Evolutionary conservation across 768 basidiomycete genomes (phyloP), one percentile per base, ranked within the genome.

Genomic region (Myochromella boudieri): DNA sequence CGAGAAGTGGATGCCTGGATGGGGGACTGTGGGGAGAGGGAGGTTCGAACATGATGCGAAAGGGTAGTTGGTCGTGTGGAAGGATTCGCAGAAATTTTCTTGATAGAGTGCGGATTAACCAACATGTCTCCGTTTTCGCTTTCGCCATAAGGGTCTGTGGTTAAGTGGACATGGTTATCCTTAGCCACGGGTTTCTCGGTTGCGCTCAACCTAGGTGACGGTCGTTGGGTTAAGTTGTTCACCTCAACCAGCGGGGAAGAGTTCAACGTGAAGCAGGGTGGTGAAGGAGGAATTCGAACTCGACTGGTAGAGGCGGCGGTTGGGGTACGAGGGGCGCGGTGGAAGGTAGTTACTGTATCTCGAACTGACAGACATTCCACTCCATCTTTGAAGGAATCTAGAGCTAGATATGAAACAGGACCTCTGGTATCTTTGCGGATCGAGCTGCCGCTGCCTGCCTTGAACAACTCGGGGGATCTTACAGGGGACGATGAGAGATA

Each of bases 401-500:
- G n/a, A n/a, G n/a, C n/a, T n/a, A n/a, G n/a, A n/a, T n/a, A n/a
- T n/a, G n/a, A n/a, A n/a, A n/a, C n/a, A n/a, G n/a, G n/a, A n/a
- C n/a, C n/a, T n/a, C n/a, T n/a, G n/a, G n/a, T n/a, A n/a, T n/a
- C n/a, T n/a, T n/a, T n/a, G n/a, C n/a, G n/a, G n/a, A n/a, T n/a
- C n/a, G n/a, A n/a, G n/a, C n/a, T n/a, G n/a, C 12, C 25, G 14
- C 26, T 10, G 21, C 27, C 25, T 24, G 29, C 32, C 7, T 20
- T 31, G 25, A 48, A 14, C 14, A 42, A 34, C 7, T 48, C 31
- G 1, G 37, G 40, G 12, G 15, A 27, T 3, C 52, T 40, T 26
- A 46, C 46, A 6, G 56, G 54, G 18, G 55, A 55, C 18, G 61
- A 58, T 5, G 56, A 60, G 12, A 61, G 48, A 25, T 49, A 52